Base-by-base conservation (phyloP, 2,329 filamentous ascomycete species). In the Botrytis fragariae region DNA sequence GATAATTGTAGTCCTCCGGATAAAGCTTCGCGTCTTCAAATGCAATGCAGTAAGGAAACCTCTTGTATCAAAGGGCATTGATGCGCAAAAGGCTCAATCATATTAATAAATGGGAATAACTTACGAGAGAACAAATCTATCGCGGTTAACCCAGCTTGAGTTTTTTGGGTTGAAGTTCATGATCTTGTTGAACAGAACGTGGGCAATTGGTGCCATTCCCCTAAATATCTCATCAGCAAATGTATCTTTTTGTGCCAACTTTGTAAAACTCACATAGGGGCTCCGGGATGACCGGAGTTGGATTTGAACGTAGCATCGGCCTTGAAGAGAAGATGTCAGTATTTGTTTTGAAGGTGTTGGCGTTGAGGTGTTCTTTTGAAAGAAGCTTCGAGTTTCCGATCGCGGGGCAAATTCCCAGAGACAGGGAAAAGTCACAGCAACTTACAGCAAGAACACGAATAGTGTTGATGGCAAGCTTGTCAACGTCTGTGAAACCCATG, bases 81-180 rank as follows among this genome's bases (percentile, higher is more conserved):
- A 54, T 44, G 60, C 29, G 60, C 35, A 68, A 4, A 14, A 18
- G 4, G 42, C 5, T 48, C 70, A 72, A 62, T 32, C 16, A 7
- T 6, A 37, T 14, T 29, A 29, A 37, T 14, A 72, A 45, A 44
- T 22, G 14, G 32, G 25, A 54, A 22, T 25, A 2, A 92, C 95
- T 89, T 90, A 98, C 95, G 96, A 99, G 83, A 99, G 94, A 76
- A 99, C 94, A 83, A 99, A 99, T 84, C 96, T 93, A 86, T 99
- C 96, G 82, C 96, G 92, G 90, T 98, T 98, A 81, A 96, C 82
- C 95, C 95, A 99, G 78, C 94, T 88, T 80, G 96, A 93, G 90
- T 97, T 98, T 92, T 98, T 97, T 81, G 96, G 96, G 92, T 98
- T 99, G 90, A 98, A 99, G 84, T 87, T 97, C 94, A 99, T 94